Evolutionary conservation across 352 stramenopile genomes (phyloP).

Genomic region (Globisporangium yorkense): DNA sequence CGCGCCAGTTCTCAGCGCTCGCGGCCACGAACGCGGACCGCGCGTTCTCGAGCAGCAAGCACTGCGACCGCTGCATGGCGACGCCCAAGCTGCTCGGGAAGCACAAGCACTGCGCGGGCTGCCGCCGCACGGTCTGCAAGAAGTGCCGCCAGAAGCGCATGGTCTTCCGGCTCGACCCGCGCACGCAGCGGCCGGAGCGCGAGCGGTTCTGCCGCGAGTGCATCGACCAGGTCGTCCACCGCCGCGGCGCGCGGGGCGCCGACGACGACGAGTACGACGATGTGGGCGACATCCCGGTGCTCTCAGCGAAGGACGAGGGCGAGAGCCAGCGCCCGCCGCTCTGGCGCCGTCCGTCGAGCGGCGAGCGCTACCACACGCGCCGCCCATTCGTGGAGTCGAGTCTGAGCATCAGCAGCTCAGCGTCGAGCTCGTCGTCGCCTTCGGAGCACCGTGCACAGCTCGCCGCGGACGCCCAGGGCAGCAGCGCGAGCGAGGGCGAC

Average conservation of each 20-base stretch:
- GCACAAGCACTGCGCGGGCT: conserved; percentile 48
- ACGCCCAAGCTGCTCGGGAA: conserved; percentile 24
- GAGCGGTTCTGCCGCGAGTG: conserved; percentile 54
- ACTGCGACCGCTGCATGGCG: conserved; percentile 47
- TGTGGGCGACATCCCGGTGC: conserved; percentile 19
- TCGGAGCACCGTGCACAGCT: conserved; percentile 2
- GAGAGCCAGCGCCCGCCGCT: neutral
- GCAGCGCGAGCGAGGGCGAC: conserved; percentile 2
- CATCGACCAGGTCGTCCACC: conserved; percentile 35
- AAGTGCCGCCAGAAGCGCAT: conserved; percentile 42
- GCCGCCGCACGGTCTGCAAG: conserved; percentile 41
- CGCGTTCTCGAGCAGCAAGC: conserved; percentile 21
- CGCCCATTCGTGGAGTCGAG: neutral
- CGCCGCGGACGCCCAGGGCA: conserved; percentile 2
- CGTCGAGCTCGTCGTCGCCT: conserved; percentile 5
- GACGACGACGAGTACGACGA: conserved; percentile 13
- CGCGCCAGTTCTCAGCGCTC: conserved; percentile 48
- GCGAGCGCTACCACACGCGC: neutral
- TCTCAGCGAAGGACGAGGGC: conserved; percentile 2
- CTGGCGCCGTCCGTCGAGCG: neutral
- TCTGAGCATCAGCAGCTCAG: neutral
- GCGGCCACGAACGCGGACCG: conserved; percentile 29
- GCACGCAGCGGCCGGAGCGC: conserved; percentile 34
- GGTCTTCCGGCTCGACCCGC: conserved; percentile 41
- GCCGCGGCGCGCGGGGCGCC: neutral